These are phyloP conservation scores for Lentinula aciculospora DNA, from an alignment of 768 basidiomycete genomes.

Conservation along the genomic window DNA sequence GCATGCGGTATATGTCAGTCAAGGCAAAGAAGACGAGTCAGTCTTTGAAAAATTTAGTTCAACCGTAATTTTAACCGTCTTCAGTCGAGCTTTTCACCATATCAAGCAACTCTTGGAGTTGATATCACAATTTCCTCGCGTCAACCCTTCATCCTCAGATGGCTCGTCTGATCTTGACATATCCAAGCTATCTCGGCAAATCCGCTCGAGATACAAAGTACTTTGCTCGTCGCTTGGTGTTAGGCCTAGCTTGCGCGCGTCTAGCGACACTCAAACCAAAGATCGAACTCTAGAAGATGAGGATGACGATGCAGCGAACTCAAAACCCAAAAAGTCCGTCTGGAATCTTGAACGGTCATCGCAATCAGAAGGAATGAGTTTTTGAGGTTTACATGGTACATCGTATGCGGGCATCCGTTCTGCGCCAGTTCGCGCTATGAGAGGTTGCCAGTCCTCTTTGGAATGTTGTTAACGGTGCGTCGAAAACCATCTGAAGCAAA, in stretches of 20 bases:
- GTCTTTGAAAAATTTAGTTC: constrained; percentile 16
- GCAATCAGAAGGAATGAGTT: background rate
- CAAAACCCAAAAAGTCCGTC: background rate
- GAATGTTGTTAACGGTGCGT: background rate
- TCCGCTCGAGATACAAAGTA: constrained; percentile 82
- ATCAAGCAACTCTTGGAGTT: constrained; percentile 65
- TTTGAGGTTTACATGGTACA: background rate
- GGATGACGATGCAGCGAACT: background rate
- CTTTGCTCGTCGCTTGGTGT: constrained; percentile 82
- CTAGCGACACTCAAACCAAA: constrained; percentile 7
- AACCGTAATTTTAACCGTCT: background rate
- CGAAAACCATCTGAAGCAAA: background rate
- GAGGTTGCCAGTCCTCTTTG: background rate
- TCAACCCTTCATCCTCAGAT: constrained; percentile 57
- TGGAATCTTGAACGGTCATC: background rate
- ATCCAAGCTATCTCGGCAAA: constrained; percentile 70
- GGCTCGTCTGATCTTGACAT: constrained; percentile 56
- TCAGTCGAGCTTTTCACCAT: constrained; percentile 57
- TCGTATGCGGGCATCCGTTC: background rate
- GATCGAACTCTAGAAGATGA: background rate
- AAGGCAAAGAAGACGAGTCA: constrained; percentile 43
- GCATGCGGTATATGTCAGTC: constrained; percentile 42
- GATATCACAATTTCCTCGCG: constrained; percentile 68
- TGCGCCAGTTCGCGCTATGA: background rate
- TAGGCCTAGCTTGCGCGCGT: constrained; percentile 33